A percentile compares a stretch with the other conserved stretches of the same genome.
These are phyloP conservation scores for Cucurbita moschata DNA, from an alignment of 306 rosid species.

Conservation along the genomic window DNA sequence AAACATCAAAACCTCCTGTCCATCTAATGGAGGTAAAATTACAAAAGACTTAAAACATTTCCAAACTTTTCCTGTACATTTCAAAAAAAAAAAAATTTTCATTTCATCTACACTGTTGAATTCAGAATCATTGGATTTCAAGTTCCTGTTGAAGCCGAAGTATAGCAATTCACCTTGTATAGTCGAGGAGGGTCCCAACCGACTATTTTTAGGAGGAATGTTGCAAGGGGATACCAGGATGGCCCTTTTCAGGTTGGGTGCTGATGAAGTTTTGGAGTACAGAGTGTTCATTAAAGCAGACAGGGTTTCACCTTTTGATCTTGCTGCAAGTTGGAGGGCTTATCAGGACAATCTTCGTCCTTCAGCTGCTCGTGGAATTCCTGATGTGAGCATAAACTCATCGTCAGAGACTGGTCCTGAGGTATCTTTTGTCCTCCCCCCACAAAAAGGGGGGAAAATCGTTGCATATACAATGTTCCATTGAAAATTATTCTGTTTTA, in stretches of 20 bases:
- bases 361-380: slow-evolving; percentile 83
- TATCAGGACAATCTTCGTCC: slow-evolving; percentile 88
- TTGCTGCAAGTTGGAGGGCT: slow-evolving; percentile 99
- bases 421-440: slow-evolving; percentile 18
- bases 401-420: slow-evolving; percentile 48
- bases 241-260: slow-evolving; percentile 61
- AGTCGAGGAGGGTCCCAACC: slow-evolving; percentile 86
- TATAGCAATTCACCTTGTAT: slow-evolving; percentile 47
- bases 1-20: background rate
- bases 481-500: background rate
- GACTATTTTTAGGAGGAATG: slow-evolving; percentile 65
- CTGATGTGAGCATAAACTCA: slow-evolving; percentile 81
- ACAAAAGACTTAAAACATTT: background rate
- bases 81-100: background rate
- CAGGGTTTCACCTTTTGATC: slow-evolving; percentile 94
- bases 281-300: slow-evolving; percentile 73
- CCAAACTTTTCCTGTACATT: background rate
- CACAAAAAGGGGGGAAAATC: background rate
- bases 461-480: background rate
- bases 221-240: slow-evolving; percentile 76
- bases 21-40: background rate
- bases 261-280: slow-evolving; percentile 61
- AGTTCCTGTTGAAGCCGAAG: slow-evolving; percentile 81
- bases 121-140: slow-evolving; percentile 87
- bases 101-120: slow-evolving; percentile 7